Percentiles rank a stretch among this genome's conserved stretches.
Evolutionary conservation across 495 filamentous ascomycete species (phyloP).

Genomic region (Aspergillus nidulans): DNA sequence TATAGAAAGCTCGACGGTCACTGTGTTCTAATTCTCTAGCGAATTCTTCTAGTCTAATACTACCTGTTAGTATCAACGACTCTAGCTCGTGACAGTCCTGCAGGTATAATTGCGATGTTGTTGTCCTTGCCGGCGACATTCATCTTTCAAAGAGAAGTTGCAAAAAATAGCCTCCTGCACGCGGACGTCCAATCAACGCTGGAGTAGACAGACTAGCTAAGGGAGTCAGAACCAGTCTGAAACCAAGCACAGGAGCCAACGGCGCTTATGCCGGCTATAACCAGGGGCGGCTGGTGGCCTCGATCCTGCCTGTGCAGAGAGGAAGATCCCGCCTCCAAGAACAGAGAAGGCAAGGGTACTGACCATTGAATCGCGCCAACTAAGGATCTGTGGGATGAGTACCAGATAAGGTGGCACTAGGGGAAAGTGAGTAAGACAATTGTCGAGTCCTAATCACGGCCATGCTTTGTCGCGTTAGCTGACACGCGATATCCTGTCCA

Average conservation of each 20-base stretch:
- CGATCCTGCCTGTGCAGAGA: neutral
- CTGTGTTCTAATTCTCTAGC: too few relatives aligned
- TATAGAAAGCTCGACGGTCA: too few relatives aligned
- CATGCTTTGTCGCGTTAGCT: too few relatives aligned
- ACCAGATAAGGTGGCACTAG: neutral
- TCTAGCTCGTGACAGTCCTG: too few relatives aligned
- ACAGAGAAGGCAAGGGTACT: neutral
- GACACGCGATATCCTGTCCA: too few relatives aligned
- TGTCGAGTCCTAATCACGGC: too few relatives aligned
- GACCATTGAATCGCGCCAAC: neutral
- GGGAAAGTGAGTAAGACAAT: too few relatives aligned
- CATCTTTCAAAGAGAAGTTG: slow-evolving; percentile 26
- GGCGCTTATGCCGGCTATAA: slow-evolving; percentile 14
- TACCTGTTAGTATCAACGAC: too few relatives aligned
- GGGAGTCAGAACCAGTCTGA: slow-evolving; percentile 23
- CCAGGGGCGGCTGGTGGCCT: slow-evolving; percentile 16
- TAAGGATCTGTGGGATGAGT: neutral
- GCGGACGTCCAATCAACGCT: slow-evolving; percentile 18
- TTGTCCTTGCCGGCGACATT: slow-evolving; percentile 22
- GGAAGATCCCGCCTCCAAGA: neutral
- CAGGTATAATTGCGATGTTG: slow-evolving; percentile 30
- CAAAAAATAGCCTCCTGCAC: slow-evolving; percentile 30
- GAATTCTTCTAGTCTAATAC: too few relatives aligned
- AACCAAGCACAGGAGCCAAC: slow-evolving; percentile 29
- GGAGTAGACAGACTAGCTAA: slow-evolving; percentile 31